phyloP scores from a whole-genome alignment of 768 basidiomycete genomes.

The Lentinula sp. region DNA sequence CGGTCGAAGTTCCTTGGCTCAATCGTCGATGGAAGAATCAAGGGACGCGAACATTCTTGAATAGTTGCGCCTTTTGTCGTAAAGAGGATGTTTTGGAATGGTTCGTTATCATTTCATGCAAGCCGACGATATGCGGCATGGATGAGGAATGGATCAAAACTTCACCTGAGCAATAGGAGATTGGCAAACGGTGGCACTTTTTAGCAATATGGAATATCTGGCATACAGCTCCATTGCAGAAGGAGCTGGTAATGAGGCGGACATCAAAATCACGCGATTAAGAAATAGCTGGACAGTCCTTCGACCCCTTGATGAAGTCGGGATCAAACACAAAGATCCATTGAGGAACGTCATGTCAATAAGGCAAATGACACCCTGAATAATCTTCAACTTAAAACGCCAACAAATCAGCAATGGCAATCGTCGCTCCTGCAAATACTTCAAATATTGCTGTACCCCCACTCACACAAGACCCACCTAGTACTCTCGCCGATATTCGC shows the following conservation, averaged over 20 bases:
- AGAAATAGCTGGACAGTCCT: not conserved
- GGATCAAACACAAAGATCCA: not conserved
- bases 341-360: not conserved
- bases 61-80: constrained; percentile 15
- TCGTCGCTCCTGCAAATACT: too few species aligned
- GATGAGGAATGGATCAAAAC: too few species aligned
- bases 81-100: constrained; percentile 10
- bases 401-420: too few species aligned
- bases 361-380: too few species aligned
- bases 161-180: constrained; percentile 14
- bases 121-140: too few species aligned
- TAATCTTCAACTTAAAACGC: too few species aligned
- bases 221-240: not conserved
- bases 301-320: not conserved
- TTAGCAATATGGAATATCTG: constrained; percentile 13
- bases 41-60: constrained; percentile 14
- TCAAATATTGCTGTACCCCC: too few species aligned
- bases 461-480: too few species aligned
- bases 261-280: not conserved
- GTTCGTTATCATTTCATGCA: not conserved
- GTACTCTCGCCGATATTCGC: too few species aligned
- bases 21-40: constrained; percentile 17
- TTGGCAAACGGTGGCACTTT: constrained; percentile 10
- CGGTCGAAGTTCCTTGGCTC: constrained; percentile 4
- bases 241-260: not conserved